These are phyloP conservation scores for Achaetomiella virescens DNA, from an alignment of 495 filamentous ascomycete genomes.

Conservation along the genomic window DNA sequence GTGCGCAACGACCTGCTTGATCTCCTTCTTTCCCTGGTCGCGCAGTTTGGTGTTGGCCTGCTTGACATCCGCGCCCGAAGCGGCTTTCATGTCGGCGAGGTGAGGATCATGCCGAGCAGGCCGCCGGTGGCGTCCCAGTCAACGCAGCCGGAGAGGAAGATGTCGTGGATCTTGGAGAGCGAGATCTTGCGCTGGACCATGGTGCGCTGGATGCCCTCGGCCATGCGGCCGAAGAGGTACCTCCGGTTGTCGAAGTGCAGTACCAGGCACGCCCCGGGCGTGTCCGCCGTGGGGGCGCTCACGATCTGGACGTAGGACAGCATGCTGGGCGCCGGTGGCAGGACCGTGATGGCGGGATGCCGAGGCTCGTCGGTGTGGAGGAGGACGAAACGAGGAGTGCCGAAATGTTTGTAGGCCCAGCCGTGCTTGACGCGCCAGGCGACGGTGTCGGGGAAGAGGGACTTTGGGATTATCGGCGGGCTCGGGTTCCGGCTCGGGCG, in stretches of 20 bases:
- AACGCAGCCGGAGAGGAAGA: constrained; percentile 74
- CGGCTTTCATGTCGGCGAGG: constrained; percentile 59
- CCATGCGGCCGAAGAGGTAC: constrained; percentile 80
- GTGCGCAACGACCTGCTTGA: constrained; percentile 10
- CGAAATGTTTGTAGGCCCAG: too few relatives aligned
- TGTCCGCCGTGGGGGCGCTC: constrained; percentile 83
- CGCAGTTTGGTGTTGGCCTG: constrained; percentile 27
- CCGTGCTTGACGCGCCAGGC: not conserved
- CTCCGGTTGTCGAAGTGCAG: constrained; percentile 73
- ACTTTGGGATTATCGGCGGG: not conserved
- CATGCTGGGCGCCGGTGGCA: constrained; percentile 44
- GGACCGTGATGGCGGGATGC: constrained; percentile 1
- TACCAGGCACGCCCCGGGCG: constrained; percentile 68
- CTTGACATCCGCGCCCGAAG: constrained; percentile 19
- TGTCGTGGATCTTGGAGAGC: constrained; percentile 56
- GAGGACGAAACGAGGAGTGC: not conserved
- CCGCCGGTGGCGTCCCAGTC: constrained; percentile 75
- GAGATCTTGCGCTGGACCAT: constrained; percentile 56
- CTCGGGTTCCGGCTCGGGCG: not conserved
- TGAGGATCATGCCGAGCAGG: constrained; percentile 75
- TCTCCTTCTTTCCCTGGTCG: constrained; percentile 21
- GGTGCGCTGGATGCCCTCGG: constrained; percentile 82
- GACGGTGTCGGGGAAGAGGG: not conserved
- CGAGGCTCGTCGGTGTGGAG: not conserved
- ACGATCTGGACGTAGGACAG: constrained; percentile 63